These are phyloP conservation scores for Phytophthora vignae DNA, from an alignment of 352 stramenopile species.

Conservation along the genomic window DNA sequence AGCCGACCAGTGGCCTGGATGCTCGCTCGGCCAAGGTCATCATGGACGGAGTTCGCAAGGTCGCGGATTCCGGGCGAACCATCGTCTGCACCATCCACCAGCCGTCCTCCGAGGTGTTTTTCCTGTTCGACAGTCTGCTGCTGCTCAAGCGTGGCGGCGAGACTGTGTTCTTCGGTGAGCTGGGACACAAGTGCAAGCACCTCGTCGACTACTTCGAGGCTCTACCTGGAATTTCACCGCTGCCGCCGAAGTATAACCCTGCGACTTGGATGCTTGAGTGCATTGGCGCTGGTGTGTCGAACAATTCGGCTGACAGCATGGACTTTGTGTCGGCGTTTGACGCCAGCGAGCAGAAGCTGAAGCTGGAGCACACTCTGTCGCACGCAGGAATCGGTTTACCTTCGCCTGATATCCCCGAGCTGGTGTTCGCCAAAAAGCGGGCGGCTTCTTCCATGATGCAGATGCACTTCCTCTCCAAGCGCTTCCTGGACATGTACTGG, in stretches of 20 bases:
- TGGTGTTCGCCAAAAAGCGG: conserved; percentile 37
- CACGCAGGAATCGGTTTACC: conserved; percentile 27
- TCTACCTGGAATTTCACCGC: not conserved
- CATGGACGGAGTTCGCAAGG: conserved; percentile 79
- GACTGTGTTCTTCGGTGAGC: conserved; percentile 59
- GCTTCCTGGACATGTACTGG: conserved; percentile 46
- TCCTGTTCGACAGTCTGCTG: conserved; percentile 81
- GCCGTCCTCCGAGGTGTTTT: conserved; percentile 34
- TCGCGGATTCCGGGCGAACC: conserved; percentile 62
- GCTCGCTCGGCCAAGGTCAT: conserved; percentile 80
- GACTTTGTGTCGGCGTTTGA: conserved; percentile 52
- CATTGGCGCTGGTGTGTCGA: conserved; percentile 46
- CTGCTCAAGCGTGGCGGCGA: conserved; percentile 70
- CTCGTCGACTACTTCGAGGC: conserved; percentile 18
- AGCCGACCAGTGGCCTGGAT: conserved; percentile 62
- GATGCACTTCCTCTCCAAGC: conserved; percentile 33
- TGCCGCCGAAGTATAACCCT: conserved; percentile 29
- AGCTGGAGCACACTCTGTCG: conserved; percentile 19
- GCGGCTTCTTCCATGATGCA: conserved; percentile 30
- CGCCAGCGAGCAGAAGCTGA: conserved; percentile 29
- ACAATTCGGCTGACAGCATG: conserved; percentile 26
- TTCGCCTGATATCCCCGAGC: conserved; percentile 17
- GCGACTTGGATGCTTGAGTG: conserved; percentile 38
- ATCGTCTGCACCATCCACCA: conserved; percentile 67
- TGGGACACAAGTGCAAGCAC: conserved; percentile 7